Conservation (phyloP, 305 asterid genomes). For the Fraxinus floribunda region DNA sequence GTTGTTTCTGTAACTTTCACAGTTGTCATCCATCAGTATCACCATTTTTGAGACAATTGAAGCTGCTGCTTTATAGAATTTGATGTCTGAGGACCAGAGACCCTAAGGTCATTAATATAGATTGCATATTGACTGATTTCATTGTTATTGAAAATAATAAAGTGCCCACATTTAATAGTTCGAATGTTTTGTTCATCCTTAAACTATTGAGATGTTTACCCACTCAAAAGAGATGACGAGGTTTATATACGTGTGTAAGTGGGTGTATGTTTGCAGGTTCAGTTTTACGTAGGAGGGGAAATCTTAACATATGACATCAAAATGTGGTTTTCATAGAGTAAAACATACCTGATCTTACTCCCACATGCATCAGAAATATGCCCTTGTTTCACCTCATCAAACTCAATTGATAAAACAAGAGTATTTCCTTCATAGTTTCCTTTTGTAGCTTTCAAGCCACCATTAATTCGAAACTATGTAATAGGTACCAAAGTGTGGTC, state of each 20-base stretch:
- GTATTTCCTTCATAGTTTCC: constrained; percentile 3
- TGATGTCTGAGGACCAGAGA: neutral
- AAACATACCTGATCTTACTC: neutral
- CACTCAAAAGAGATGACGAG: neutral
- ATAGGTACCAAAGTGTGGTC: constrained; percentile 77
- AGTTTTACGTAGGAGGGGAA: neutral
- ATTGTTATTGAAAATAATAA: neutral
- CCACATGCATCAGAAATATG: neutral
- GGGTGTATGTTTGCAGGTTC: neutral
- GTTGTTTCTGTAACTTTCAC: neutral
- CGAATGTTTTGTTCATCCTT: neutral
- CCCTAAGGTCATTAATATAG: neutral
- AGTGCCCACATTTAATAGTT: neutral
- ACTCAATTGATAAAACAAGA: neutral
- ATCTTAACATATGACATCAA: neutral
- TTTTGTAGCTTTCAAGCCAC: constrained; percentile 9
- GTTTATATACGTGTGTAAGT: neutral
- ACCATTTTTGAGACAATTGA: neutral
- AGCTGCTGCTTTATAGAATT: neutral
- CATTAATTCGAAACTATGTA: constrained; percentile 30
- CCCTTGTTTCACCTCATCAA: neutral
- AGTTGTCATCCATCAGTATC: neutral
- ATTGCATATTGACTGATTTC: neutral
- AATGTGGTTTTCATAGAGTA: neutral
- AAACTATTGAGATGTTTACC: neutral